Conservation (phyloP, 176 grass and related monocot species). For the Poa pratensis region DNA sequence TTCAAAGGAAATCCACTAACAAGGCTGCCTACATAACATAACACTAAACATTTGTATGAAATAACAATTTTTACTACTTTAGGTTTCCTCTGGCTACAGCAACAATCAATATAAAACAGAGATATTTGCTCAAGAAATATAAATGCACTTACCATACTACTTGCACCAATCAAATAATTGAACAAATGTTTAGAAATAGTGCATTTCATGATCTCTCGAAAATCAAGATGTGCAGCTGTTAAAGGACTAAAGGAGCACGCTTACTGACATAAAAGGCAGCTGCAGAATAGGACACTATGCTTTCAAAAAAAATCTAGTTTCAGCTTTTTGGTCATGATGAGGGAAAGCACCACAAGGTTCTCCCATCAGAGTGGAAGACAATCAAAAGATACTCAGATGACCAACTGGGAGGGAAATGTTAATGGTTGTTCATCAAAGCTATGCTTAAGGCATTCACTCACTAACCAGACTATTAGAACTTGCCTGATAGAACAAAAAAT, state of each 20-base stretch:
- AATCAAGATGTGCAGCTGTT: background rate
- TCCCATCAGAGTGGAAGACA: slow-evolving; percentile 7
- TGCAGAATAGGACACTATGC: background rate
- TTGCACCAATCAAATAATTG: background rate
- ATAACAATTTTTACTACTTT: background rate
- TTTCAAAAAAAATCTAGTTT: background rate
- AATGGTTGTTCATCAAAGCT: slow-evolving; percentile 37
- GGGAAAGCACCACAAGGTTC: background rate
- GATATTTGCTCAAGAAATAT: background rate
- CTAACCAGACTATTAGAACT: slow-evolving; percentile 4
- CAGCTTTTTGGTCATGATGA: background rate
- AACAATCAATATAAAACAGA: slow-evolving; percentile 32
- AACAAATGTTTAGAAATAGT: slow-evolving; percentile 16
- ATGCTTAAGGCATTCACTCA: background rate
- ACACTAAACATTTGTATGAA: background rate
- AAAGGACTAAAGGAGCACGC: background rate
- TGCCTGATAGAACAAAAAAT: background rate
- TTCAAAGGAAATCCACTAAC: slow-evolving; percentile 19
- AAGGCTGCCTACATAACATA: background rate
- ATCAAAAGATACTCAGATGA: background rate
- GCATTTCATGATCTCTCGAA: background rate
- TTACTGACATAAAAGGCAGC: background rate
- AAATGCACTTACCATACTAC: background rate
- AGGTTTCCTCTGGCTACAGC: background rate
- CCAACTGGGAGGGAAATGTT: background rate